Conservation (phyloP, 495 filamentous ascomycete genomes). For the Penicillium salamii region DNA sequence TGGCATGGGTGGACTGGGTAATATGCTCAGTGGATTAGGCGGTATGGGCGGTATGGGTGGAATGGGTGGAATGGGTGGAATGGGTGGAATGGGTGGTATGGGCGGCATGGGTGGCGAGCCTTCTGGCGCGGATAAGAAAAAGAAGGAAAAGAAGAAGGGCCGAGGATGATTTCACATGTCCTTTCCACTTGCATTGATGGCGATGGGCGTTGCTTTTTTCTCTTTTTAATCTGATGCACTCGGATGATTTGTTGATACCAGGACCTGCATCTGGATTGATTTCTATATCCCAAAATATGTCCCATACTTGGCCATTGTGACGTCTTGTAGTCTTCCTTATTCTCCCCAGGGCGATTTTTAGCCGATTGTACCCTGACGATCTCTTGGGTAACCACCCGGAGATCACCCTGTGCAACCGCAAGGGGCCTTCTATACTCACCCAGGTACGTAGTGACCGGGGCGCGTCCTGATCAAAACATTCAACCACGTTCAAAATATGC, state of each 20-base stretch:
- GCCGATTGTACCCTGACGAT: not conserved
- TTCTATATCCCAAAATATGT: slow-evolving; percentile 1
- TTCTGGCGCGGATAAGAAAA: slow-evolving; percentile 43
- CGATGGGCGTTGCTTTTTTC: slow-evolving; percentile 32
- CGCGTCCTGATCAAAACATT: slow-evolving; percentile 1
- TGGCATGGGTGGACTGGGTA: slow-evolving; percentile 32
- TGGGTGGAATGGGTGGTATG: slow-evolving; percentile 38
- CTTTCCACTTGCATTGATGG: slow-evolving; percentile 36
- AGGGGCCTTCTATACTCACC: not conserved
- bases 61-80: slow-evolving; percentile 24
- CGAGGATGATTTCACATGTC: slow-evolving; percentile 31
- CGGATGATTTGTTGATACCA: slow-evolving; percentile 11
- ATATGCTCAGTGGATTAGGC: slow-evolving; percentile 36
- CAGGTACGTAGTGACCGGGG: not conserved
- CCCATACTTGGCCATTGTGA: not conserved
- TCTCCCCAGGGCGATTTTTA: too few relatives aligned
- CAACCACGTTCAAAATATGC: not conserved
- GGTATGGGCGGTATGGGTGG: slow-evolving; percentile 34
- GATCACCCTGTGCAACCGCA: not conserved
- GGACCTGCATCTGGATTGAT: slow-evolving; percentile 1
- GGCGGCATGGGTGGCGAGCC: slow-evolving; percentile 27
- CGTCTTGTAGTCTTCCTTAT: not conserved
- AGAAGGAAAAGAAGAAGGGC: slow-evolving; percentile 51
- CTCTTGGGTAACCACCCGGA: not conserved
- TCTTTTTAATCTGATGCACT: slow-evolving; percentile 14